Evolutionary conservation across 73 alveolate genomes (phyloP), one percentile per base, ranked within the genome.

Genomic region (Uronychia binucleata): DNA sequence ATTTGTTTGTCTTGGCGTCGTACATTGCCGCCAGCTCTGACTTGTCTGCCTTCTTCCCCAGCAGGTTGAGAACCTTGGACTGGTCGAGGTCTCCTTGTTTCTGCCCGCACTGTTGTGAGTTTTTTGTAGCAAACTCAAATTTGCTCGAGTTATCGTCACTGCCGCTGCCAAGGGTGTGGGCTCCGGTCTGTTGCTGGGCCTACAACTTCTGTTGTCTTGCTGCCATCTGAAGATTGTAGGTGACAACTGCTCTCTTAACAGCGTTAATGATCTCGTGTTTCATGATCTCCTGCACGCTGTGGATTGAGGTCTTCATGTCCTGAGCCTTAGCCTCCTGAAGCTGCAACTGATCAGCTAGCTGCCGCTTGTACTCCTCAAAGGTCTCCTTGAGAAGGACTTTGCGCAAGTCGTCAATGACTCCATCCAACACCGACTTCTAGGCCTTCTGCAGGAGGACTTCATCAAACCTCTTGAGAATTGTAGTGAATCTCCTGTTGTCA

Each of bases 11-110:
- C 34, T 82, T 81, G 29, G 58, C 32, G 19, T 81, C 88, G 28
- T 58, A 59, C 30, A 58, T 27, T 29, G 57, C 75, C 13, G 32
- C 58, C 26, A 81, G 28, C 0, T 30, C 81, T 28, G 33, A 34
- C 27, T 81, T 81, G 32, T 81, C 81, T 27, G 88, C 88, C 32
- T 81, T 81, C 0, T 59, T 46, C 67, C 67, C 67, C 19, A 46
- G 5, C 19, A 46, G 19, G 67, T 46, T 46, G 67, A 46, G 67
- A 19, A 46, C 19, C 19, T 46, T 46, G 5, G 5, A 19, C 67
- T 46, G n/a, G 19, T 46, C 67, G 5, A 11, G 67, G 67, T n/a
- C n/a, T n/a, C n/a, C n/a, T n/a, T n/a, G n/a, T n/a, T n/a, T n/a
- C n/a, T n/a, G n/a, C n/a, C n/a, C n/a, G n/a, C n/a, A n/a, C n/a